These are phyloP conservation scores for Solanum paucissectum DNA, from an alignment of 257 asterid species.

Conservation along the genomic window DNA sequence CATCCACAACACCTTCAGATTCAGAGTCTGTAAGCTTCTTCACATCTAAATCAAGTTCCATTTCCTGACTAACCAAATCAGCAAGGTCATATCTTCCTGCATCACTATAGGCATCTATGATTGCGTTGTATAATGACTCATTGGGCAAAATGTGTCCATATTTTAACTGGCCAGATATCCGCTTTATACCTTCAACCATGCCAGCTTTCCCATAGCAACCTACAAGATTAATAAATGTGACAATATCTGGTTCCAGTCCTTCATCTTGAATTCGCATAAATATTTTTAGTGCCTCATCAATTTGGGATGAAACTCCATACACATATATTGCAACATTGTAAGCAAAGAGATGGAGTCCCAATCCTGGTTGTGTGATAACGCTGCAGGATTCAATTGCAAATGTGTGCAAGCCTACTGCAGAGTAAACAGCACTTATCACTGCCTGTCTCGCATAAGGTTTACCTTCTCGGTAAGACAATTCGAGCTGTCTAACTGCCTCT, in stretches of 20 bases:
- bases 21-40: slow-evolving; percentile 29
- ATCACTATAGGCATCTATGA: slow-evolving; percentile 52
- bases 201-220: slow-evolving; percentile 81
- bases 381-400: slow-evolving; percentile 76
- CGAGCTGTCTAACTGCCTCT: slow-evolving; percentile 59
- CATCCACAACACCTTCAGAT: slow-evolving; percentile 23
- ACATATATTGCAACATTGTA: slow-evolving; percentile 76
- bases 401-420: slow-evolving; percentile 52
- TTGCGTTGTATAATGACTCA: slow-evolving; percentile 52
- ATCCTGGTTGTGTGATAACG: slow-evolving; percentile 26
- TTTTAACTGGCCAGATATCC: slow-evolving; percentile 55
- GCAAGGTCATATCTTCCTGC: slow-evolving; percentile 69
- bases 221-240: slow-evolving; percentile 58
- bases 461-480: slow-evolving; percentile 49
- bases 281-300: slow-evolving; percentile 59
- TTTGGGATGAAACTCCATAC: slow-evolving; percentile 51
- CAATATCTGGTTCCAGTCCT: slow-evolving; percentile 70
- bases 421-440: slow-evolving; percentile 54
- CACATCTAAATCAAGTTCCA: slow-evolving; percentile 40
- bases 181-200: slow-evolving; percentile 81
- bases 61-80: slow-evolving; percentile 63
- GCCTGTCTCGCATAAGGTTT: slow-evolving; percentile 67
- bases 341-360: slow-evolving; percentile 36
- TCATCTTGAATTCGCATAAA: slow-evolving; percentile 83
- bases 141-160: slow-evolving; percentile 45